Base-by-base conservation (phyloP, 2,329 filamentous ascomycete species). In the Cordyceps javanica region DNA sequence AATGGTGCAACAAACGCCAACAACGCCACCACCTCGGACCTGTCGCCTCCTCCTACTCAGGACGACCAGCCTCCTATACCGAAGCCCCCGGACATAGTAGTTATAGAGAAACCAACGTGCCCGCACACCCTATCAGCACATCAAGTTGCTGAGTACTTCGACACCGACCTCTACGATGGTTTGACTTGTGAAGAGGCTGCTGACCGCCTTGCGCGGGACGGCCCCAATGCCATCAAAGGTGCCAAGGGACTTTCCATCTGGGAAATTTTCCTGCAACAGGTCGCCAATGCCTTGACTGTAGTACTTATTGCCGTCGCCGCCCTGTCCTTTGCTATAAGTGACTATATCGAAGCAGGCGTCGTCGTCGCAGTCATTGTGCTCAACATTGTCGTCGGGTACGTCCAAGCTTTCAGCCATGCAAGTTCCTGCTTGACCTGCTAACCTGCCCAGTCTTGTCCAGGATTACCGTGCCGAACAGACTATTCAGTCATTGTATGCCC, bases 291-390 rank as follows among this genome's bases (percentile, higher is more conserved):
- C 75, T 76, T 90, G 73, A 90, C 87, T 62, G 78, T 88, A 69
- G 85, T 89, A 61, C 83, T 91, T 64, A 77, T 91, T 63, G 83
- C 89, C 66, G 88, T 89, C 66, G 90, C 89, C 83, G 85, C 83
- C 59, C 75, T 84, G 59, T 85, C 82, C 50, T 88, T 86, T 72
- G 82, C 79, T 68, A 88, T 87, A 63, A 67, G 77, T 64, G 85
- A 86, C 68, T 86, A 79, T 66, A 78, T 85, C 68, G 83, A 87
- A 74, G 83, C 78, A 62, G 79, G 78, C 63, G 83, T 87, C 61
- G 82, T 87, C 62, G 75, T 81, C 57, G 82, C 82, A 64, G 83
- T 87, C 66, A 86, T 87, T 67, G 67, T 82, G 66, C 81, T 88
- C 67, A 88, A 88, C 73, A 86, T 87, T 60, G 72, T 83, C 63